Evolutionary conservation across 495 filamentous ascomycete species (phyloP).

Genomic region (Xylaria castorea): DNA sequence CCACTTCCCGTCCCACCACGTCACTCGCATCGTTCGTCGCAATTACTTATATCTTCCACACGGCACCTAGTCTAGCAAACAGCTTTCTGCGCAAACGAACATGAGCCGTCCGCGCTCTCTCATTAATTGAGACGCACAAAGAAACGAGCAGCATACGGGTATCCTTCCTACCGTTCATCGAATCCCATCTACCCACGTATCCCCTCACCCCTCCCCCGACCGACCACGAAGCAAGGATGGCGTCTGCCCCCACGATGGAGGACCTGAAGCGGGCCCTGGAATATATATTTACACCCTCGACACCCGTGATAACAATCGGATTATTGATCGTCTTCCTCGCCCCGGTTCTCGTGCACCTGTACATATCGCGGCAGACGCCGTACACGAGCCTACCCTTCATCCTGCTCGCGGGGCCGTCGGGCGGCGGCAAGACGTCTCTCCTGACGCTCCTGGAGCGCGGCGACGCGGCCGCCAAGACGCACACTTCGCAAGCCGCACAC

Average conservation of each 20-base stretch:
- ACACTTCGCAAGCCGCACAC: constrained; percentile 80
- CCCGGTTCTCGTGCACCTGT: constrained; percentile 78
- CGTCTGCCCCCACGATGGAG: constrained; percentile 29
- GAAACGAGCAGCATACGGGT: not conserved
- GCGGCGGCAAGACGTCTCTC: constrained; percentile 87
- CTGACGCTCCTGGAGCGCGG: constrained; percentile 69
- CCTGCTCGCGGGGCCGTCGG: constrained; percentile 82
- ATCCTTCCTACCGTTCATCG: not conserved
- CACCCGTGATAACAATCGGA: constrained; percentile 66
- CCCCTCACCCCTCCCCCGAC: not conserved
- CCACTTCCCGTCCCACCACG: constrained; percentile 25
- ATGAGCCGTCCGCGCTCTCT: constrained; percentile 7
- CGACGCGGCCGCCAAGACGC: constrained; percentile 61
- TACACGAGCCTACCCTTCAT: constrained; percentile 78
- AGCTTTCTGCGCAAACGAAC: not conserved
- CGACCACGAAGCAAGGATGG: constrained; percentile 17
- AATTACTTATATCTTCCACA: not conserved
- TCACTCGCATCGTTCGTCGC: constrained; percentile 12
- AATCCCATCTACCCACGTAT: not conserved
- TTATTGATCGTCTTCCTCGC: constrained; percentile 71
- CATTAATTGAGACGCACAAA: not conserved
- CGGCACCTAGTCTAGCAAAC: not conserved
- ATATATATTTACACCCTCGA: constrained; percentile 58
- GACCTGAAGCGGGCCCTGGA: constrained; percentile 46
- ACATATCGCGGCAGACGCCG: constrained; percentile 70